Base-by-base conservation (phyloP, 495 filamentous ascomycete genomes). In the Neurospora sp. region DNA sequence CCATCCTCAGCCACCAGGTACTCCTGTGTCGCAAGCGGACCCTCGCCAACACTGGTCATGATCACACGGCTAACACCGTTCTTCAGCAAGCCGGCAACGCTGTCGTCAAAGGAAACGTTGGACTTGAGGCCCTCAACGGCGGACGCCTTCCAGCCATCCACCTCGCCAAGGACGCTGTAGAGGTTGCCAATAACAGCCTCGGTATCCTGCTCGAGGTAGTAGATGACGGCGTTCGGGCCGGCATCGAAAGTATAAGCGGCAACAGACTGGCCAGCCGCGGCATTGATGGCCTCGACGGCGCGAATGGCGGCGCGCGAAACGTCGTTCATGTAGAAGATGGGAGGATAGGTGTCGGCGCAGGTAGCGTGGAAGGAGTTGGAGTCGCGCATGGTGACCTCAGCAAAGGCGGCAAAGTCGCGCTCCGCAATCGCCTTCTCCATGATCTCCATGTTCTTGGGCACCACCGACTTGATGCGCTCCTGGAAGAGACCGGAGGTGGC, bases 241-340 rank as follows among this genome's bases (percentile, higher is more conserved):
- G 96, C 96, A 82, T 99, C 96, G 79, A 97, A 99, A 0, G 96
- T 99, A 81, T 99, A 99, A 22, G 96, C 95, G 10, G 91, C 92
- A 4, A 98, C 87, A 2, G 85, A 88, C 82, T 88, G 90, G 61
- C 92, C 92, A 20, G 87, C 89, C 10, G 86, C 86, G 42, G 83
- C 82, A 81, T 99, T 99, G 82, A 98, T 91, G 48, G 88, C 89
- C 83, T 98, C 93, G 38, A 98, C 94, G 3, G 92, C 89, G 69
- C 92, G 85, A 69, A 99, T 92, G 12, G 94, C 93, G 9, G 94
- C 93, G 18, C 92, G 85, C 20, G 89, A 92, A 22, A 95, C 90
- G 82, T 98, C 96, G 78, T 98, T 99, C 85, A 98, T 88, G 84
- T 99, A 99, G 84, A 97, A 97, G 75, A 99, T 98, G 16, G 96